Evolutionary conservation across 2,329 filamentous ascomycete genomes (phyloP), one percentile per base, ranked within the genome.

Genomic region (Orbilia oligospora): DNA sequence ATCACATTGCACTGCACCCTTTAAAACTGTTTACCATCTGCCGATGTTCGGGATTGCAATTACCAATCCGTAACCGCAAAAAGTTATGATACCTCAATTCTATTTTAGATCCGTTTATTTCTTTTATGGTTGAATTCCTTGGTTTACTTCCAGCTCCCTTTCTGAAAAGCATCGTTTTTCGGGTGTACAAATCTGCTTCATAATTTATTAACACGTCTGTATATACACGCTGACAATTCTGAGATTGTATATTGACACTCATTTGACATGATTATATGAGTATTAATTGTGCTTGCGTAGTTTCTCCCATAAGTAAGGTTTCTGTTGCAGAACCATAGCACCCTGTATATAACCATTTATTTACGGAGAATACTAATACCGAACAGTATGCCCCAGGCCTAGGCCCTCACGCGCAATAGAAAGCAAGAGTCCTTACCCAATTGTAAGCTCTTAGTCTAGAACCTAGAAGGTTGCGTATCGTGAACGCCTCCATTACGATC

Each of bases 401-500:
- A 36, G 10, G 2, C 38, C 38, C 38, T 44, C n/a, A 16, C 16
- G 1, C 2, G 16, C 5, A n/a, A n/a, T n/a, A 44, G n/a, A 44
- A 16, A 18, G 1, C 3, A 20, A 46, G 3, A 41, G 16, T 9
- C 5, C 5, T 38, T 38, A 30, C 3, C 27, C 27, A 30, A n/a
- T n/a, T n/a, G n/a, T n/a, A 14, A 16, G 41, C 5, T 2, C 18
- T 46, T 20, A 20, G 20, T 18, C 8, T 44, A 61, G 24, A 44
- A 61, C 14, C 56, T 61, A 3, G 56, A 18, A 3, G 56, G 56
- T 2, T n/a, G 33, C 14, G 56, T 61, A 61, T 65, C 44, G 16
- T 49, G 30, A 49, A 53, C 24, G 10, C 51, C 36, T 1, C 63
- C 71, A 14, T 20, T 22, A 10, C 64, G 64, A 30, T 75, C 65